Base-by-base conservation (phyloP, 225 moss, liverwort and hornwort genomes). In the Physcomitrium patens region DNA sequence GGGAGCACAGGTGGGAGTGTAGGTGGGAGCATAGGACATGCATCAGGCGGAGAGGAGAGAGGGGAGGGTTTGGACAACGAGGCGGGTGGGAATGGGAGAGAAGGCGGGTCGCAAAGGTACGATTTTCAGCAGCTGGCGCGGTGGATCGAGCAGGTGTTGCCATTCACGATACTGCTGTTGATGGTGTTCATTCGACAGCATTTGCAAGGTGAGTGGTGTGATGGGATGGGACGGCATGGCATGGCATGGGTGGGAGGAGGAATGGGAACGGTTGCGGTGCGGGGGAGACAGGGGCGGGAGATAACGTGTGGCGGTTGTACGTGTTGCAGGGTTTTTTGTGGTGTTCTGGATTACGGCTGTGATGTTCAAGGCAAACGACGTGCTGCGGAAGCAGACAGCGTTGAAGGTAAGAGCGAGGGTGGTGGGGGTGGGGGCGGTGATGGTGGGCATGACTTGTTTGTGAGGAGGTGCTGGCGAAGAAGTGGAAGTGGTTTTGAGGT, bases 161-260 rank as follows among this genome's bases (percentile, higher is more conserved):
- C 93, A 62, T 95, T 95, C 72, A 93, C 93, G 46, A 81, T 91
- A 76, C 87, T 95, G 75, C 87, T 95, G 58, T 78, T 95, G 82
- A 91, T 95, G 95, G 95, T 95, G 78, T 95, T 95, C 84, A 93
- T 95, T 77, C 89, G 95, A 61, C 95, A 95, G 76, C 95, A 95
- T 81, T 65, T 95, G 77, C 95, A 91, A 79, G 95, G 95, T 95
- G 71, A 60, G 82, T 63, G n/a, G 44, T 53, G 26, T 48, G 17
- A 70, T 43, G 56, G 49, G 41, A 41, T 37, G n/a, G n/a, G n/a
- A n/a, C n/a, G n/a, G n/a, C n/a, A n/a, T n/a, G n/a, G n/a, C n/a
- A n/a, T n/a, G 50, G 20, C 24, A 24, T 24, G 31, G 7, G 31
- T 37, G 31, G 31, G 31, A 37, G 7, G 4, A 4, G 31, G 31